Evolutionary conservation across 73 alveolate genomes (phyloP).

Genomic region (Paramecium primaurelia): DNA sequence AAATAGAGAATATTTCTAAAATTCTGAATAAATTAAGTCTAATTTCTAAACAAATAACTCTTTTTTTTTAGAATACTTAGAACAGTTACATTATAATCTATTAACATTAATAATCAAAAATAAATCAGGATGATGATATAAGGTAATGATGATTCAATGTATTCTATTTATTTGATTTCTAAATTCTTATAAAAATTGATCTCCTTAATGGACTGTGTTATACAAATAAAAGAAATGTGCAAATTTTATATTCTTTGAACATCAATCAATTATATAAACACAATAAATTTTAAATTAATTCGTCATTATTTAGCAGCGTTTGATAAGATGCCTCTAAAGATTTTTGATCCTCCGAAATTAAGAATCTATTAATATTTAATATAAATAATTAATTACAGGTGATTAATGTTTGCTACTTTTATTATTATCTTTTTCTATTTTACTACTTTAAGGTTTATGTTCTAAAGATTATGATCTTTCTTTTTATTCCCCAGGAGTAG

Average conservation of each 20-base stretch:
- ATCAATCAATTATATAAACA: background rate
- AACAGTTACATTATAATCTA: too few relatives aligned
- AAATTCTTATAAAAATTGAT: background rate
- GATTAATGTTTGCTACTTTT: background rate
- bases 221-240: background rate
- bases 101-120: background rate
- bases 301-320: slow-evolving; percentile 10
- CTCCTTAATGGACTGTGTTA: background rate
- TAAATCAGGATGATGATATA: background rate
- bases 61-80: too few relatives aligned
- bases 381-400: background rate
- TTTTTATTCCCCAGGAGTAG: background rate
- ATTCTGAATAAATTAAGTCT: too few relatives aligned
- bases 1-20: too few relatives aligned
- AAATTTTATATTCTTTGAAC: background rate
- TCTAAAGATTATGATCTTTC: slow-evolving; percentile 32
- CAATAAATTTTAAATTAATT: background rate
- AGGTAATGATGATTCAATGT: background rate
- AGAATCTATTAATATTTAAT: background rate
- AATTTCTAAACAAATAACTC: background rate
- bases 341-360: slow-evolving; percentile 22
- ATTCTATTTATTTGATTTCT: background rate
- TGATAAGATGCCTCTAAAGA: slow-evolving; percentile 38
- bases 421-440: background rate
- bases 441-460: background rate